Evolutionary conservation across 768 basidiomycete species (phyloP).

Genomic region (Kondoa subrosea): DNA sequence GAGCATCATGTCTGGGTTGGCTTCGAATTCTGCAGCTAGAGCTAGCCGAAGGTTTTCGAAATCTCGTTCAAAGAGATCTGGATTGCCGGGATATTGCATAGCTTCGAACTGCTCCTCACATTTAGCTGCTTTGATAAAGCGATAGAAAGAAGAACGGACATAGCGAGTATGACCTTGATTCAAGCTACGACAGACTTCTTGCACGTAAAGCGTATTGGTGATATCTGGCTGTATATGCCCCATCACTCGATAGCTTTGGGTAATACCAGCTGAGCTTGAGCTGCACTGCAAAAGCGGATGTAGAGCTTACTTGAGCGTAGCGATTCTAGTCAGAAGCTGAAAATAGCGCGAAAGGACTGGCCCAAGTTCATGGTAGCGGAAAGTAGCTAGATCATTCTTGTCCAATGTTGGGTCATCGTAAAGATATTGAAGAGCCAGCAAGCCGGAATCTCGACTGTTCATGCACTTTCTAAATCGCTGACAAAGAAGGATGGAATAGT

Average conservation of each 20-base stretch:
- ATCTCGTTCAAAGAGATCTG: background rate
- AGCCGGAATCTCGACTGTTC: background rate
- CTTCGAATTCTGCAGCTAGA: background rate
- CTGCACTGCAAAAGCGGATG: background rate
- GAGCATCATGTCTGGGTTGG: background rate
- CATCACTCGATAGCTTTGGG: background rate
- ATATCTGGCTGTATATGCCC: background rate
- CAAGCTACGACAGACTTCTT: too few species aligned
- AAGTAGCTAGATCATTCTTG: background rate
- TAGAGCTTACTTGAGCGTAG: background rate
- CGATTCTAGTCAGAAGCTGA: background rate
- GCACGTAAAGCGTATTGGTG: too few species aligned
- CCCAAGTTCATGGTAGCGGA: background rate
- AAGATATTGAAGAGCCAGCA: background rate
- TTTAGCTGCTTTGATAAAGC: too few species aligned
- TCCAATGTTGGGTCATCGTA: background rate
- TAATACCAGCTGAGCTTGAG: background rate
- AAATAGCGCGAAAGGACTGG: background rate
- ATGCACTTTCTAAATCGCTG: background rate
- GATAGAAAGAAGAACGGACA: too few species aligned
- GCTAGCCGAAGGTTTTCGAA: background rate
- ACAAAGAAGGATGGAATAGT: background rate
- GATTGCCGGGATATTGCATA: background rate
- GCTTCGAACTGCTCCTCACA: background rate
- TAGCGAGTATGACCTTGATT: too few species aligned